Base-by-base conservation (phyloP, 164 flowering plant species). In the Magnolia officinalis region DNA sequence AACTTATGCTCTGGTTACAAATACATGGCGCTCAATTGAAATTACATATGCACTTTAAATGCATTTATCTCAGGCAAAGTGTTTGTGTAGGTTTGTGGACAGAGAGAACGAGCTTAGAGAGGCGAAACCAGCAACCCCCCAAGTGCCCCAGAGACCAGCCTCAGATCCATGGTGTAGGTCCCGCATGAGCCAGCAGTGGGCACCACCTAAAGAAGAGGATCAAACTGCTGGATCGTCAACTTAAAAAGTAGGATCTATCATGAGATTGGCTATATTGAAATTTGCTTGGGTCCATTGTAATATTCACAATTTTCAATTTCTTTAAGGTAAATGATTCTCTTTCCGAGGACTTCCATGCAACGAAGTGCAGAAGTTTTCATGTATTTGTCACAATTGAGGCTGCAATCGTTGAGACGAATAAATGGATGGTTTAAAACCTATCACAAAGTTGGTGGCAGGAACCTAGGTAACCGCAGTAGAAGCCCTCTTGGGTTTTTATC, bases 71-170 rank as follows among this genome's bases (percentile, higher is more conserved):
- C 18, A 23, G 10, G 19, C 61, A 9, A 26, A n/a, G 63, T 13
- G 5, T 8, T 20, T 26, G 8, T 75, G 67, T 90, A 96, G 99
- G 90, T 96, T 94, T 79, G 81, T 96, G 19, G 98, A 94, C 82
- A 85, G 99, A 82, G 97, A 92, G 77, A 90, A 96, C 78, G 99
- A 96, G 79, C 97, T 96, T 20, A 87, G 97, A 74, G 96, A 94
- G 75, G 85, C 98, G 66, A 94, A 92, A 76, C 97, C 95, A 31
- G 84, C 98, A 66, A 80, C 86, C 18, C 96, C 98, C 71, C 99
- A 89, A 85, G 94, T 92, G 70, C 90, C 89, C 8, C 93, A 82
- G 67, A 86, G 88, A 76, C 72, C 88, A 26, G 79, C 97, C 1
- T 31, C 94, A 87, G 98, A 96, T 83, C 99, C 98, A 1, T 96